Evolutionary conservation across 2,329 filamentous ascomycete genomes (phyloP), one percentile per base, ranked within the genome.

Genomic region (Diplodia mutila): DNA sequence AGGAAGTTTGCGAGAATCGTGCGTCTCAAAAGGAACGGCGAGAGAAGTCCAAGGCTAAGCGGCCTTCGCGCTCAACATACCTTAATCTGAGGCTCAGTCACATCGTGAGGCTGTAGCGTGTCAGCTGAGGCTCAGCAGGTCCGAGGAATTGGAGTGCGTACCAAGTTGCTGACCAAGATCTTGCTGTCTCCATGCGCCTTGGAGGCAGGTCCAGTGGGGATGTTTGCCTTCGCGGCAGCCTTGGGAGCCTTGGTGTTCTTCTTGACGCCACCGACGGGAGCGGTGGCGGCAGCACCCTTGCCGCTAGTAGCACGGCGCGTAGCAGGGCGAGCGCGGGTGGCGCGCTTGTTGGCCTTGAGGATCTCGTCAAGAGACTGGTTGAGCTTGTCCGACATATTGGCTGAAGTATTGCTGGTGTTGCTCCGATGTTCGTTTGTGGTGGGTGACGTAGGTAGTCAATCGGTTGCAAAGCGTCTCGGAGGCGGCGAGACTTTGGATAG

Each of bases 281-380:
- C 89, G 69, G 88, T 79, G 71, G 88, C 79, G 70, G 86, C 79
- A 70, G 86, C 81, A 70, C 84, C 84, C 72, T 85, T 83, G 71
- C 85, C 80, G 64, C 84, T 73, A 68, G 73, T 78, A 67, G 74
- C 71, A 70, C 81, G 80, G 73, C 84, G 84, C 67, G 81, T 81
- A 69, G 81, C 80, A 69, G 78, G 79, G 72, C 81, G 80, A 70
- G 83, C 80, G 72, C 82, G 80, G 81, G 84, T 77, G 79, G 84
- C 79, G 78, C 82, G 79, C 82, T 87, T 82, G 81, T 86, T 89
- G 77, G 89, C 91, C 80, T 91, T 92, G 85, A 97, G 90, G 82
- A 99, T 97, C 84, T 97, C 93, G 81, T 98, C 95, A 74, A 99
- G 92, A 84, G 93, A 94, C 85, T 96, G 90, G 81, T 97, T 93